A percentile compares a stretch with the other conserved stretches of the same genome.
phyloP scores from a whole-genome alignment of 2,329 filamentous ascomycete species.

The Coniochaeta hoffmannii region DNA sequence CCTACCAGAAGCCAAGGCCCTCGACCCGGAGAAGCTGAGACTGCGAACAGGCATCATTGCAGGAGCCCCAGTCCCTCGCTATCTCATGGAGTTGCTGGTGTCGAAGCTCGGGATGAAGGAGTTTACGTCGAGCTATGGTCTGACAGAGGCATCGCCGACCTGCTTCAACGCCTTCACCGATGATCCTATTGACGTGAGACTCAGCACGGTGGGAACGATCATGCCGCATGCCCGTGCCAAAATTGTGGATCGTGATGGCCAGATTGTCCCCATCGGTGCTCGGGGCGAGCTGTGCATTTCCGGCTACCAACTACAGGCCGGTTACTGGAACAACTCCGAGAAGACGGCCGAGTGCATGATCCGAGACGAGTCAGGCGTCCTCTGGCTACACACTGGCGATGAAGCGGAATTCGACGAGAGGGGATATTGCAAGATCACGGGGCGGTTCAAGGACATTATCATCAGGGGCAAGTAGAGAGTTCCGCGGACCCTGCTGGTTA shows the following conservation, averaged over 20 bases:
- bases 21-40: slow-evolving; percentile 33
- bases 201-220: slow-evolving; percentile 68
- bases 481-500: too few relatives aligned
- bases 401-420: slow-evolving; percentile 60
- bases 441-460: slow-evolving; percentile 73
- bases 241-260: slow-evolving; percentile 62
- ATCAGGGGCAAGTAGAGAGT: slow-evolving; percentile 59
- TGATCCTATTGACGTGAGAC: slow-evolving; percentile 57
- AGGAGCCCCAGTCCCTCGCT: slow-evolving; percentile 66
- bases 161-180: slow-evolving; percentile 75
- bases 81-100: slow-evolving; percentile 67
- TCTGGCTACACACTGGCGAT: slow-evolving; percentile 64
- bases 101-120: slow-evolving; percentile 67
- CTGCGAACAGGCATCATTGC: slow-evolving; percentile 74
- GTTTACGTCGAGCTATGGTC: slow-evolving; percentile 62
- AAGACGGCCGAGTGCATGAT: slow-evolving; percentile 61
- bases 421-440: slow-evolving; percentile 67
- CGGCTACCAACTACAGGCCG: slow-evolving; percentile 66
- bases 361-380: slow-evolving; percentile 40
- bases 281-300: slow-evolving; percentile 71
- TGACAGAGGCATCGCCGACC: slow-evolving; percentile 73
- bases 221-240: slow-evolving; percentile 73
- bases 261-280: slow-evolving; percentile 58
- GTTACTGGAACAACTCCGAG: slow-evolving; percentile 62
- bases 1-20: slow-evolving; percentile 31